Evolutionary conservation across 495 filamentous ascomycete genomes (phyloP), one percentile per base, ranked within the genome.

Genomic region (Talaromyces trachyspermus): DNA sequence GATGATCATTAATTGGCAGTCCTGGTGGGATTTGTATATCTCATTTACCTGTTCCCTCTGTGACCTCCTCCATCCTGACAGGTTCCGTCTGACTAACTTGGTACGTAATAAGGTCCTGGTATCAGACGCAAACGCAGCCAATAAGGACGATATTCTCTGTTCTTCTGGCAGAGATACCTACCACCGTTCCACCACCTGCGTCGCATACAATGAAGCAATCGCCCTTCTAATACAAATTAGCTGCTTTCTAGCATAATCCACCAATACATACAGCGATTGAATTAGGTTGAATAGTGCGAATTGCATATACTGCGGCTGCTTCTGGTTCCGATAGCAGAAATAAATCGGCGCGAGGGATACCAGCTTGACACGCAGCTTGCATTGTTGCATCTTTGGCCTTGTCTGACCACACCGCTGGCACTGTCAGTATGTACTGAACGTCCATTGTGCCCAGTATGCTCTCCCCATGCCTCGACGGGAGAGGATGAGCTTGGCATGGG

Each of bases 251-350:
- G 26, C 15, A 32, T 12, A 4, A 24, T 1, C 7, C 17, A 20
- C 36, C n/a, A 18, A 15, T 2, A 37, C 56, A 2, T 46, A 62
- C 59, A 15, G 37, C 12, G n/a, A 65, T 53, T 0, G 50, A 39
- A 24, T 64, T 61, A 3, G 65, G 54, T 41, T 61, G 54, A 12
- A 59, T 59, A 1, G 48, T 49, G 58, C 65, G 36, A 7, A 83
- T 54, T 0, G 75, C 68, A 54, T 75, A 76, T 0, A 79, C 61
- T 0, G 78, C 78, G 1, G 79, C 79, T 3, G 78, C 77, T 53
- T 83, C 81, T 0, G 81, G 82, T 55, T 84, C 81, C 1, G 77
- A 77, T 6, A 83, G 66, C 10, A 84, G 49, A 25, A 62, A 62
- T 37, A 80, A 52, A 17, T 63, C 59, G 2, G 30, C 1, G 0